Evolutionary conservation across 768 basidiomycete species (phyloP).

Genomic region (Paxillus ammoniavirescens): DNA sequence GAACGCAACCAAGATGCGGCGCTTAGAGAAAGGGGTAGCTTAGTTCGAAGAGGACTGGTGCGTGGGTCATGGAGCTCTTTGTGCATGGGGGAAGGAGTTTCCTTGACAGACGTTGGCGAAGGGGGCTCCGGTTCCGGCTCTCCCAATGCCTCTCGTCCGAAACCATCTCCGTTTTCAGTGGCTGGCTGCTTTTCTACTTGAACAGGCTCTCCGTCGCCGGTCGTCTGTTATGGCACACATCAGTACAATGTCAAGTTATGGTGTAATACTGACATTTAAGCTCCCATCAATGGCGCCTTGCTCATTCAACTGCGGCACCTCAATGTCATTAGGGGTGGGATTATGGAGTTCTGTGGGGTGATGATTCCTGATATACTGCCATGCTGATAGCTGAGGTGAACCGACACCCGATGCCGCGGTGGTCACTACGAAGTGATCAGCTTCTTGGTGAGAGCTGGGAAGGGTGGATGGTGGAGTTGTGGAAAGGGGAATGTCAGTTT

Average conservation of each 20-base stretch:
- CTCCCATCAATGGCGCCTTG: not conserved
- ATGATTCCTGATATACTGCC: no score
- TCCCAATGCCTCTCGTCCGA: not conserved
- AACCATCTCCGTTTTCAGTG: not conserved
- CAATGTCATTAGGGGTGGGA: conserved; percentile 1
- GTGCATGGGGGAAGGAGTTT: not conserved
- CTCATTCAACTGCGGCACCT: not conserved
- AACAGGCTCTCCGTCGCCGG: not conserved
- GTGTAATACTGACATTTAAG: conserved; percentile 2
- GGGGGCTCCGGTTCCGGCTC: not conserved
- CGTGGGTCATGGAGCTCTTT: not conserved
- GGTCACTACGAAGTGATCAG: no score
- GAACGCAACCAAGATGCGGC: no score
- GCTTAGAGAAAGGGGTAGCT: not conserved
- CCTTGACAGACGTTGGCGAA: not conserved
- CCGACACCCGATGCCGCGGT: no score
- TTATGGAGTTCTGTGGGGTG: conserved; percentile 3
- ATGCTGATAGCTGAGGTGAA: no score
- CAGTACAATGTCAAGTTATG: not conserved
- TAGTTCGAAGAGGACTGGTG: not conserved
- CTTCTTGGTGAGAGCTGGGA: no score
- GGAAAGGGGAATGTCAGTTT: not conserved
- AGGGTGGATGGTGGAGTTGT: no score
- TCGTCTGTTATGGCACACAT: conserved; percentile 7
- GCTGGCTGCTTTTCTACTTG: not conserved